Evolutionary conservation across 2,329 filamentous ascomycete species (phyloP).

Genomic region (Trematosphaeria pertusa): DNA sequence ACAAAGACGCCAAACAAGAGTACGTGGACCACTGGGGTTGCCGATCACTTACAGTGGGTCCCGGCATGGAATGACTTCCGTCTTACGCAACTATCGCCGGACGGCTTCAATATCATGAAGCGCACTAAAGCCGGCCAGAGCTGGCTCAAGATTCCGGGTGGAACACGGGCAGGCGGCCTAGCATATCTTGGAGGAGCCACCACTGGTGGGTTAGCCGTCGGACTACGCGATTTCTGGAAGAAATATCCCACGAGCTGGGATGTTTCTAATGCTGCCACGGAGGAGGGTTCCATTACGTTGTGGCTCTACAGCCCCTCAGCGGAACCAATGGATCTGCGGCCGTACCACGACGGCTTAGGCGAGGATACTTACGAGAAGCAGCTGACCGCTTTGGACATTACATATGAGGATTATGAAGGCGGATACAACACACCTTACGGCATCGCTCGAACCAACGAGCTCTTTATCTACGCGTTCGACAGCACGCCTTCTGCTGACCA

Average conservation of each 20-base stretch:
- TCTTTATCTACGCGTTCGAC: conserved; percentile 62
- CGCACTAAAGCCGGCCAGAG: conserved; percentile 63
- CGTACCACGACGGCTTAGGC: conserved; percentile 65
- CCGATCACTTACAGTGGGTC: conserved; percentile 61
- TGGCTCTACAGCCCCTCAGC: conserved; percentile 68
- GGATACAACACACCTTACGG: conserved; percentile 65
- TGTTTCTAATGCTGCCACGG: conserved; percentile 58
- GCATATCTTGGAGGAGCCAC: conserved; percentile 66
- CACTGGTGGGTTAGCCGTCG: conserved; percentile 65
- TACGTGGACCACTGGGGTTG: conserved; percentile 58
- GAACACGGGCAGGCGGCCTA: conserved; percentile 62
- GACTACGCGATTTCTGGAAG: conserved; percentile 69
- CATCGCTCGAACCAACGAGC: conserved; percentile 64
- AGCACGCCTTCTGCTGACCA: conserved; percentile 59
- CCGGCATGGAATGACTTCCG: conserved; percentile 66
- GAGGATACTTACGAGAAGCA: conserved; percentile 64
- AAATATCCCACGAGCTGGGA: conserved; percentile 66
- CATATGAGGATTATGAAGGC: conserved; percentile 68
- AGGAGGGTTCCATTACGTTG: conserved; percentile 61
- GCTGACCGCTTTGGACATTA: conserved; percentile 66
- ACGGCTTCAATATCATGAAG: conserved; percentile 68
- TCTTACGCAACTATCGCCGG: conserved; percentile 64
- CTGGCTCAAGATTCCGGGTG: conserved; percentile 66
- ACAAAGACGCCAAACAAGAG: conserved; percentile 51
- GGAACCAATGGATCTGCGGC: conserved; percentile 62